Evolutionary conservation across 768 basidiomycete species (phyloP).

Genomic region (Lactarius tabidus): DNA sequence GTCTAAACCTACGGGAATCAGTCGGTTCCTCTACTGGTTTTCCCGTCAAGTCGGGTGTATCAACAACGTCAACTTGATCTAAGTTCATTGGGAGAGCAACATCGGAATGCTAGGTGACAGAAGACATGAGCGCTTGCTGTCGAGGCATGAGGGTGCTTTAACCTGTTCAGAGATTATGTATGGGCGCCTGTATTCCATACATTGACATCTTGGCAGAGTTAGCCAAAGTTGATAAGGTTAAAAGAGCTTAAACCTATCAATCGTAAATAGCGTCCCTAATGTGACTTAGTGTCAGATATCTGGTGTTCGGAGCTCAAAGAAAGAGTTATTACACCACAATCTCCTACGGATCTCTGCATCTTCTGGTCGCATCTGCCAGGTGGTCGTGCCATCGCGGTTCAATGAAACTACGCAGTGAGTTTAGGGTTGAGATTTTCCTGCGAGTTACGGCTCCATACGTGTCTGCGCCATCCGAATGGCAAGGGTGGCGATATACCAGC

Average conservation of each 20-base stretch:
- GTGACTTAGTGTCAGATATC: not conserved
- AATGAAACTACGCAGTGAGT: conserved; percentile 19
- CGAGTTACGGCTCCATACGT: conserved; percentile 16
- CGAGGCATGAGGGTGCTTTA: not conserved
- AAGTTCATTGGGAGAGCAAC: conserved; percentile 28
- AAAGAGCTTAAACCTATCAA: conserved; percentile 24
- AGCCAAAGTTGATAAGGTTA: not conserved
- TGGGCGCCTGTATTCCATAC: conserved; percentile 26
- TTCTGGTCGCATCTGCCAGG: conserved; percentile 27
- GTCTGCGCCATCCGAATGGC: conserved; percentile 30
- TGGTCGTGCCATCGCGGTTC: conserved; percentile 27
- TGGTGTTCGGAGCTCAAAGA: not conserved
- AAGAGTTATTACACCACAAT: conserved; percentile 27
- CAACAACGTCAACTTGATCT: conserved; percentile 24
- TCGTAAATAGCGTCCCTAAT: conserved; percentile 24
- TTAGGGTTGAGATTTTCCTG: not conserved
- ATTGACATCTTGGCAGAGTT: conserved; percentile 14
- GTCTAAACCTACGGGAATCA: conserved; percentile 22
- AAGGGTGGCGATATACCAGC: conserved; percentile 22
- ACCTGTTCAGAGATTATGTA: conserved; percentile 29
- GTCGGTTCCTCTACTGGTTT: conserved; percentile 27
- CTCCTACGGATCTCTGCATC: conserved; percentile 28
- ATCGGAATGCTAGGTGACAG: conserved; percentile 23
- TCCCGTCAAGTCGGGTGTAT: conserved; percentile 18
- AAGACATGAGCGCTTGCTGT: not conserved